phyloP scores from a whole-genome alignment of 768 basidiomycete species.

The Strobilomyces echinocephalus region DNA sequence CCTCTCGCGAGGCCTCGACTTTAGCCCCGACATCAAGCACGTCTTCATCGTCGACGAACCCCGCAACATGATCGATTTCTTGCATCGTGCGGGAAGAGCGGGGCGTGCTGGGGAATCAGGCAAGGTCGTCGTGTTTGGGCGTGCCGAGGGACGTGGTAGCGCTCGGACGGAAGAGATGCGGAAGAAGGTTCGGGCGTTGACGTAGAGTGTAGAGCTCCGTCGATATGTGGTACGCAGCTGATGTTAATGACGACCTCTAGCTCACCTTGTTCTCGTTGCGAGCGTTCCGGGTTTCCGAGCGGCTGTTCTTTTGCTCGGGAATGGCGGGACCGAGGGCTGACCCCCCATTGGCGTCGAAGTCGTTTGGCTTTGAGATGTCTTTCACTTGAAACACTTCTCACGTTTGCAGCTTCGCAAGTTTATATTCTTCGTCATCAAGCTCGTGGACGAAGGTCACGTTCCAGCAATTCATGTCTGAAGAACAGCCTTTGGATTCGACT shows the following conservation, averaged over 20 bases:
- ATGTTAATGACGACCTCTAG: background rate
- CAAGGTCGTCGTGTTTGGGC: slow-evolving; percentile 74
- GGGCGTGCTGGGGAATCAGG: slow-evolving; percentile 70
- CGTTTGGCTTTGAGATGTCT: no score
- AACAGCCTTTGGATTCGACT: background rate
- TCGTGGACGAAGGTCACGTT: background rate
- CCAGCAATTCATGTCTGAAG: background rate
- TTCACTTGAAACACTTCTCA: no score
- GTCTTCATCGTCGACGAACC: slow-evolving; percentile 89
- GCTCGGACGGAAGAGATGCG: slow-evolving; percentile 46
- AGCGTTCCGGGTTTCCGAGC: background rate
- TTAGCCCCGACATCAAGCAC: slow-evolving; percentile 68
- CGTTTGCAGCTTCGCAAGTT: no score
- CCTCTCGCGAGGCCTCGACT: slow-evolving; percentile 87
- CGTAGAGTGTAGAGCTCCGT: slow-evolving; percentile 9
- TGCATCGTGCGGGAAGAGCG: slow-evolving; percentile 85
- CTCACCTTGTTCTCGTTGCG: background rate
- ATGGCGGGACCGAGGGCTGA: background rate
- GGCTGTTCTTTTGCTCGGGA: background rate
- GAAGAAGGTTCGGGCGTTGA: slow-evolving; percentile 41
- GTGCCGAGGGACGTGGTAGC: slow-evolving; percentile 60
- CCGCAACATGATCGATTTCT: slow-evolving; percentile 84
- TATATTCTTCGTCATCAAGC: no score
- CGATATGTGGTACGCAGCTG: background rate
- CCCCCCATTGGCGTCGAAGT: no score